A percentile compares a stretch with the other conserved stretches of the same genome.
These are phyloP conservation scores for Exophiala phaeomuriformis DNA, from an alignment of 2,329 filamentous ascomycete genomes.

Conservation along the genomic window DNA sequence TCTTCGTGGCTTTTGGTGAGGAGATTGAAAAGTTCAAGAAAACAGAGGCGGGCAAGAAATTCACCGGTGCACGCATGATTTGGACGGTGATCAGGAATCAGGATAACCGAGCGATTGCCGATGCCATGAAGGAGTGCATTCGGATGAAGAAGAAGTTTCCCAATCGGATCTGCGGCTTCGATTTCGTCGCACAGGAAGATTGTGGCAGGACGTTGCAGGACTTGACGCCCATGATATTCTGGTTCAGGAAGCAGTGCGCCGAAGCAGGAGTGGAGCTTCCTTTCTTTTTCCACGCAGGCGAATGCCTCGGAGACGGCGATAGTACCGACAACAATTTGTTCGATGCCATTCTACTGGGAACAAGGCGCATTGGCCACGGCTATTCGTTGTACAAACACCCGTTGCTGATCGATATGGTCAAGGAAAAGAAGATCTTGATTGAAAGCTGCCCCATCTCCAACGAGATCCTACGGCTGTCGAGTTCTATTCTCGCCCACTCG, in stretches of 20 bases:
- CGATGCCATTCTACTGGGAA: constrained; percentile 79
- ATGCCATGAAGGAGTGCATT: constrained; percentile 84
- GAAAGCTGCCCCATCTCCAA: constrained; percentile 90
- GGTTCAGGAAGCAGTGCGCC: constrained; percentile 81
- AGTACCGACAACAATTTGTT: constrained; percentile 77
- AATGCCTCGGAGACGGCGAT: constrained; percentile 72
- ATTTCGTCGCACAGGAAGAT: constrained; percentile 85
- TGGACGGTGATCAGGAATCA: constrained; percentile 67
- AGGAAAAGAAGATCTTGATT: constrained; percentile 77
- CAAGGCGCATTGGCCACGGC: constrained; percentile 80
- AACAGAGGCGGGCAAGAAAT: constrained; percentile 61
- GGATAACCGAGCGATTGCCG: constrained; percentile 58
- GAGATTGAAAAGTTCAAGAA: constrained; percentile 69
- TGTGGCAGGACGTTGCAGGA: constrained; percentile 66
- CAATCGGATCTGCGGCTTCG: constrained; percentile 75
- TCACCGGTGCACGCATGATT: constrained; percentile 83
- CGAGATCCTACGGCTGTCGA: constrained; percentile 72
- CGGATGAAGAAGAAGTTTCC: constrained; percentile 71
- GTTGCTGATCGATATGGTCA: constrained; percentile 77
- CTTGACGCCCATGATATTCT: constrained; percentile 77
- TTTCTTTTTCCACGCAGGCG: constrained; percentile 93
- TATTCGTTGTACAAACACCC: constrained; percentile 90
- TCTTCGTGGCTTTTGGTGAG: constrained; percentile 67
- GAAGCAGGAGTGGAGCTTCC: constrained; percentile 73
- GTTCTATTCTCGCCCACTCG: constrained; percentile 68